A percentile compares a stretch with the other conserved stretches of the same genome.
These are phyloP conservation scores for Oenanthe javanica DNA, from an alignment of 140 eudicot species.

Conservation along the genomic window DNA sequence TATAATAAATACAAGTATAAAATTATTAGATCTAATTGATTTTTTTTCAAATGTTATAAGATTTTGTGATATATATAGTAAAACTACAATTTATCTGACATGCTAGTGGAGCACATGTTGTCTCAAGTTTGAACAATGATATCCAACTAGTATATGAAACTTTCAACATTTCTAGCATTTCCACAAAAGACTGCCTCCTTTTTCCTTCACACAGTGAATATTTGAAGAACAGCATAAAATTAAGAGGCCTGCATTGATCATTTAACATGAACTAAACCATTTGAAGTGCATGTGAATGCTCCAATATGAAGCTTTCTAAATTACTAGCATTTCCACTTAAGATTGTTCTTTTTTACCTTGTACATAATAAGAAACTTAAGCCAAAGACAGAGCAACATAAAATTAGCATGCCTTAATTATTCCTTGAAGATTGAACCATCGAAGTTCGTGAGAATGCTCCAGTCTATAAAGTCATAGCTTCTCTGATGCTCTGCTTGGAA, in stretches of 20 bases:
- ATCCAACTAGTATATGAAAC: neutral
- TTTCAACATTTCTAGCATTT: neutral
- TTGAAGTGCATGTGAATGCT: neutral
- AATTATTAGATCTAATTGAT: neutral
- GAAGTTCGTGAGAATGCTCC: neutral
- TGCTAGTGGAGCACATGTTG: neutral
- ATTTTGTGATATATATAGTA: neutral
- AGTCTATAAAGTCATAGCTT: neutral
- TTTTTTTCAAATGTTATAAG: neutral
- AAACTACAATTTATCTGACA: neutral
- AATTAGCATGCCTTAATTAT: neutral
- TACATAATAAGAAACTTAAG: neutral
- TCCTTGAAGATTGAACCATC: neutral
- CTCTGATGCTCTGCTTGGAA: neutral
- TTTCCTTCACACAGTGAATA: neutral
- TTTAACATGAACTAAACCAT: no score
- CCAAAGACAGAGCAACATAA: neutral
- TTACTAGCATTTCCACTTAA: neutral
- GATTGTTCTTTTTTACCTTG: neutral
- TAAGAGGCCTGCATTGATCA: neutral
- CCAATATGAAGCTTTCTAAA: neutral
- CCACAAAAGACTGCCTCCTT: neutral
- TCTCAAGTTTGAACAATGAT: neutral
- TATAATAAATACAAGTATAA: neutral
- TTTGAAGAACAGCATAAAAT: neutral